Evolutionary conservation across 2,329 filamentous ascomycete species (phyloP).

Genomic region (Aschersonia sp.): DNA sequence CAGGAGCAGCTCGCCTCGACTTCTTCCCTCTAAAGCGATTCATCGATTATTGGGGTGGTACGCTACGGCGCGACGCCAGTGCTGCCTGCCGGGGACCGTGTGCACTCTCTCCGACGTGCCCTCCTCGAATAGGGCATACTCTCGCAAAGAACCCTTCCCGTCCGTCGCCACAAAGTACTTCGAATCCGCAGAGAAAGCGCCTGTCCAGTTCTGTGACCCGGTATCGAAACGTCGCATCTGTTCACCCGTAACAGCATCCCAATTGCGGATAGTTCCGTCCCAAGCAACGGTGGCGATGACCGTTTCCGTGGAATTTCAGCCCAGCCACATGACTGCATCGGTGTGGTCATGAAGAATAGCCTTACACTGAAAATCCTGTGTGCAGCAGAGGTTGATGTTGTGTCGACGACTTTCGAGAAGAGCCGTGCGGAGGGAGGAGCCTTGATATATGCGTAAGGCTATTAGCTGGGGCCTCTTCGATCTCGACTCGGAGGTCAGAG

Average conservation of each 20-base stretch:
- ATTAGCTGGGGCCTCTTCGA: no score
- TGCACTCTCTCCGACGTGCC: background rate
- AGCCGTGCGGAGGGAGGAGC: no score
- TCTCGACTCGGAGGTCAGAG: no score
- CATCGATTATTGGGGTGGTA: background rate
- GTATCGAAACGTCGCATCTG: background rate
- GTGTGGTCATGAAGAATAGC: background rate
- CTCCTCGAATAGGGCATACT: background rate
- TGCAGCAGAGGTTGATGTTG: background rate
- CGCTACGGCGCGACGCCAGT: background rate
- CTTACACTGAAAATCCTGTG: background rate
- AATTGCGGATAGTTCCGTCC: background rate
- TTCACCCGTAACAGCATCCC: background rate
- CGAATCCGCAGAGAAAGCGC: background rate
- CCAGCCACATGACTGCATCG: background rate
- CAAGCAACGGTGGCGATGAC: background rate
- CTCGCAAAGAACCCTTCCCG: background rate
- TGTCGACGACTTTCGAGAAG: no score
- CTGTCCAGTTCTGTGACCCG: background rate
- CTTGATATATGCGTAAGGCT: no score
- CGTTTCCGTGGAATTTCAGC: background rate
- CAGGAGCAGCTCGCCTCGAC: background rate
- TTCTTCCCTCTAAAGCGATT: background rate
- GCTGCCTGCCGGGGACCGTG: background rate
- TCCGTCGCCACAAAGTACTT: background rate